Conservation (phyloP, 805 yeast species). For the Vanderwaltozyma tropicalis region DNA sequence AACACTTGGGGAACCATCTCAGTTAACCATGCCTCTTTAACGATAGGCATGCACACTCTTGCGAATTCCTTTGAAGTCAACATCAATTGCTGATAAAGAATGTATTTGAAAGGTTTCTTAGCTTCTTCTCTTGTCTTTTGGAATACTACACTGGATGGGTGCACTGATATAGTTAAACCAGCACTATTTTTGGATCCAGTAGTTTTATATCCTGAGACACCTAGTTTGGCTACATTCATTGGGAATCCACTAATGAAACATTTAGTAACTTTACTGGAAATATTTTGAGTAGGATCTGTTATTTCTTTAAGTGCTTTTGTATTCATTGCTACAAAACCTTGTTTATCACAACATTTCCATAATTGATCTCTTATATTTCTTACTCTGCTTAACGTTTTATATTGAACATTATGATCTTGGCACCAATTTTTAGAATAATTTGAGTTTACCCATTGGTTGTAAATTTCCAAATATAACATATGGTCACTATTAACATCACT, state of each 20-base stretch:
- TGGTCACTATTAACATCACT: constrained; percentile 64
- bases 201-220: constrained; percentile 23
- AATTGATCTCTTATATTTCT: constrained; percentile 65
- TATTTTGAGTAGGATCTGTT: constrained; percentile 1
- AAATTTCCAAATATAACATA: constrained; percentile 60
- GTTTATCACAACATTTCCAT: constrained; percentile 40
- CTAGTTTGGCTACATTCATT: constrained; percentile 22
- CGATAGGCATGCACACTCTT: constrained; percentile 63
- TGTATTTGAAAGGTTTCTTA: constrained; percentile 63
- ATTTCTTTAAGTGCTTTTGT: constrained; percentile 3
- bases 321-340: constrained; percentile 19
- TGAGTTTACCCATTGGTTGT: constrained; percentile 62
- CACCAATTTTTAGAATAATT: constrained; percentile 76
- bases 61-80: constrained; percentile 81
- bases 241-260: constrained; percentile 28
- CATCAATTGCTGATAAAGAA: constrained; percentile 76
- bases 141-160: constrained; percentile 73
- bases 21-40: constrained; percentile 60
- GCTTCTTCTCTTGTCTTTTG: constrained; percentile 24
- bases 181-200: constrained; percentile 33
- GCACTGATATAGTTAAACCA: constrained; percentile 66
- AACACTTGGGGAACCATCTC: constrained; percentile 64
- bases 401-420: constrained; percentile 69
- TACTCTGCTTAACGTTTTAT: constrained; percentile 57
- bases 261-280: constrained; percentile 11